Conservation (phyloP, 129 eudicot genomes). For the Artemisia annua region DNA sequence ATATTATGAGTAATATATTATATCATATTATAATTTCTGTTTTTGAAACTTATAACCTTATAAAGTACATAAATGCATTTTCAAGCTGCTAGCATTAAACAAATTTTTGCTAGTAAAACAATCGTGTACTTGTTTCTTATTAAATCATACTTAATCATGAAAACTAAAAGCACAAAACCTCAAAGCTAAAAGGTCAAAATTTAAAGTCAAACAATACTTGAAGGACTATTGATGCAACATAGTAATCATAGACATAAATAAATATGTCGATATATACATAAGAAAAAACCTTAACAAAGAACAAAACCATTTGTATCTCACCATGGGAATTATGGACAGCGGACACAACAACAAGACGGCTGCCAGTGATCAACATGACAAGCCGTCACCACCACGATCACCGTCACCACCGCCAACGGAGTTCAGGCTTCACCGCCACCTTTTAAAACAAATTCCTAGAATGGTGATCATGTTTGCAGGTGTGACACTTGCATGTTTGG, state of each 20-base stretch:
- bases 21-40: too few species aligned
- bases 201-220: background rate
- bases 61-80: too few species aligned
- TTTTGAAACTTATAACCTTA: too few species aligned
- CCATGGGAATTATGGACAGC: constrained; percentile 20
- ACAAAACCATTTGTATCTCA: constrained; percentile 20
- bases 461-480: constrained; percentile 34
- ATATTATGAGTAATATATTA: too few species aligned
- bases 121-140: too few species aligned
- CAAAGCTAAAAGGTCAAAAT: background rate
- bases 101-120: too few species aligned
- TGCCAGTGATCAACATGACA: background rate
- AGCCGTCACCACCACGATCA: constrained; percentile 6
- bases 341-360: constrained; percentile 12
- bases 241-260: background rate
- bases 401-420: constrained; percentile 6
- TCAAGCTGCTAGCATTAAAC: too few species aligned
- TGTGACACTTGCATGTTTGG: constrained; percentile 22
- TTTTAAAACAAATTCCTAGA: constrained; percentile 28
- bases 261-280: background rate
- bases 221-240: background rate
- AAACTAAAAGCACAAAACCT: background rate
- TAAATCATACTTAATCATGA: too few species aligned
- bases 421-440: constrained; percentile 13
- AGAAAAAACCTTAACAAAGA: constrained; percentile 19